phyloP scores from a whole-genome alignment of 176 grass and related monocot species.

The Ensete ventricosum region DNA sequence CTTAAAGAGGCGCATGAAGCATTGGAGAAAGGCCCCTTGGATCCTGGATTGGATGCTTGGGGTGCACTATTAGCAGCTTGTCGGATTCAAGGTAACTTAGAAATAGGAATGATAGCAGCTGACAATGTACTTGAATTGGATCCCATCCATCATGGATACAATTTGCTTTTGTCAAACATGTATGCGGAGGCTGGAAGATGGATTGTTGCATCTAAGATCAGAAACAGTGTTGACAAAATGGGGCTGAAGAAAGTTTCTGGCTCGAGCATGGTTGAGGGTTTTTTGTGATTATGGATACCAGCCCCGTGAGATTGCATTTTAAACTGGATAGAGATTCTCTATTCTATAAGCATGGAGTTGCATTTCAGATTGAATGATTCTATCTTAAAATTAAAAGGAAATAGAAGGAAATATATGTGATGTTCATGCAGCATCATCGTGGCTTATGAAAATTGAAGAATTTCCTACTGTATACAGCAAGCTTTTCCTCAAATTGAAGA shows the following conservation, averaged over 20 bases:
- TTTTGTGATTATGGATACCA: constrained; percentile 1
- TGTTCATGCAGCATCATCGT: no score
- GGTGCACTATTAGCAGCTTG: constrained; percentile 17
- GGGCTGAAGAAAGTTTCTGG: constrained; percentile 8
- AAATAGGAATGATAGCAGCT: constrained; percentile 7
- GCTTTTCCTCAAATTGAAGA: no score
- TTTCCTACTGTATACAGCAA: no score
- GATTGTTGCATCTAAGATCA: constrained; percentile 3
- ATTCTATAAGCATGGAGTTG: not conserved
- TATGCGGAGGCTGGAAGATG: constrained; percentile 14
- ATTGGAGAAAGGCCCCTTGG: not conserved
- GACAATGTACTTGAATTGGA: constrained; percentile 9
- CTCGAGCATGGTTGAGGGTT: constrained; percentile 10
- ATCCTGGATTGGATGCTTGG: constrained; percentile 17
- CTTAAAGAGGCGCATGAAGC: constrained; percentile 16
- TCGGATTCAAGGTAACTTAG: constrained; percentile 10
- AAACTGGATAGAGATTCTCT: not conserved
- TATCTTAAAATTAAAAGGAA: no score
- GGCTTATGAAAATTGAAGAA: no score
- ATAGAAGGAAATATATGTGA: no score
- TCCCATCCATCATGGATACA: constrained; percentile 9
- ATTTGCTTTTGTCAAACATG: constrained; percentile 17
- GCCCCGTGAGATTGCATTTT: not conserved
- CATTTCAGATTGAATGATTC: not conserved
- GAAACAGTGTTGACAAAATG: constrained; percentile 3